Evolutionary conservation across 2,329 filamentous ascomycete genomes (phyloP), one percentile per base, ranked within the genome.

Genomic region (Fusarium sp.): DNA sequence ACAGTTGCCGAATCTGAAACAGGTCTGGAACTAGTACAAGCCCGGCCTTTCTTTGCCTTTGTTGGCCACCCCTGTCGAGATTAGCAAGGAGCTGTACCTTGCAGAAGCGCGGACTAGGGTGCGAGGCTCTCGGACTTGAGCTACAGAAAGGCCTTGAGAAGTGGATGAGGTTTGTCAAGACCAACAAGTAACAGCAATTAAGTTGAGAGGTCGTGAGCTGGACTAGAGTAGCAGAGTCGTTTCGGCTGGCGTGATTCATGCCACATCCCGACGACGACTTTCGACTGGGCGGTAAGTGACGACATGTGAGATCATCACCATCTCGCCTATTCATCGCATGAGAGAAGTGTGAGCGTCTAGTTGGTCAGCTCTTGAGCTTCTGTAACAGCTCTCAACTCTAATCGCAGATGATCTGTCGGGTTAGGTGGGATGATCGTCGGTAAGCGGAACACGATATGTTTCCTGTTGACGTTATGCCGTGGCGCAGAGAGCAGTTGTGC

Each of bases 51-150:
- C 26, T 45, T 61, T 41, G 20, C 26, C 36, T 46, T 36, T 36
- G 15, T n/a, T 18, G 42, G 16, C 3, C 8, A 42, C 23, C 66
- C 67, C 54, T 54, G 67, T 53, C 54, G 44, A 68, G 54, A 61
- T 51, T 63, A 42, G 38, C 67, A 55, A 54, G 67, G 62, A 60
- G 53, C 38, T 54, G 54, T 68, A 64, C 67, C 67, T 70, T 70
- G 63, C 58, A 70, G 67, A 64, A 65, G 67, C 58, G 54, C 23
- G 34, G 45, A 53, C 59, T 38, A 26, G 40, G 50, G 16, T 60
- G 51, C 11, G 31, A 66, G 34, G 30, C 37, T 67, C 52, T 63
- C 42, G 36, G 46, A 58, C 51, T 26, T 36, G 31, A 31, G 49
- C 41, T 33, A 34, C n/a, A 16, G 41, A 8, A 44, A 44, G 10